Evolutionary conservation across 208 protist genomes (phyloP), one percentile per base, ranked within the genome.

Genomic region (Acanthamoeba healyi): DNA sequence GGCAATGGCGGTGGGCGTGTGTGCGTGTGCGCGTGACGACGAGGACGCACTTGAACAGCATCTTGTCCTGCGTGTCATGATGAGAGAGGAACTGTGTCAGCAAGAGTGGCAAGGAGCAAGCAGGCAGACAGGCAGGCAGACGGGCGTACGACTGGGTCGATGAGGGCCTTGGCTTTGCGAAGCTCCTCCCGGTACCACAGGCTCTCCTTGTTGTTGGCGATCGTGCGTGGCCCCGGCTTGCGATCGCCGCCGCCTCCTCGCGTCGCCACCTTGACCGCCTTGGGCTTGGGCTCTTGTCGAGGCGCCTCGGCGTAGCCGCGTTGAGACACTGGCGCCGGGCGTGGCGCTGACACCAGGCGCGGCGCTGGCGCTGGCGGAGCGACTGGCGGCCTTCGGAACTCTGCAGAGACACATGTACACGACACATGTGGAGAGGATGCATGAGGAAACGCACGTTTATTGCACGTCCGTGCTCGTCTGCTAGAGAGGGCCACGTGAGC

Each of bases 171-270:
- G 14, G 42, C 74, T 24, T 9, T 32, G 40, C 12, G n/a, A 6
- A 24, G 5, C 74, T 84, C 74, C 44, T 84, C 74, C 6, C 44
- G 74, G 17, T 84, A 84, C 74, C 74, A 84, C n/a, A 84, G 26
- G 44, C 74, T 84, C 12, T 84, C 17, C 74, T 84, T 84, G 74
- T 84, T 84, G 74, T 42, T 74, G 10, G 17, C 22, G 22, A 56
- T 34, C 1, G 26, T 14, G 1, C 74, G 17, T 26, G 0, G 24
- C 17, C 56, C n/a, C 42, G 14, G 12, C 63, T 79, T 32, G 22
- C 58, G 58, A 26, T 24, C 7, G 29, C 2, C 15, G 5, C 14
- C 3, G 34, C 36, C 34, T 42, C 6, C 34, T 74, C 58, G n/a
- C 15, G 15, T 26, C n/a, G 9, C n/a, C 58, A 67, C 15, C 58